A percentile compares a stretch with the other conserved stretches of the same genome.
Conservation (phyloP, 768 basidiomycete genomes). For the Crassisporium funariophilum region DNA sequence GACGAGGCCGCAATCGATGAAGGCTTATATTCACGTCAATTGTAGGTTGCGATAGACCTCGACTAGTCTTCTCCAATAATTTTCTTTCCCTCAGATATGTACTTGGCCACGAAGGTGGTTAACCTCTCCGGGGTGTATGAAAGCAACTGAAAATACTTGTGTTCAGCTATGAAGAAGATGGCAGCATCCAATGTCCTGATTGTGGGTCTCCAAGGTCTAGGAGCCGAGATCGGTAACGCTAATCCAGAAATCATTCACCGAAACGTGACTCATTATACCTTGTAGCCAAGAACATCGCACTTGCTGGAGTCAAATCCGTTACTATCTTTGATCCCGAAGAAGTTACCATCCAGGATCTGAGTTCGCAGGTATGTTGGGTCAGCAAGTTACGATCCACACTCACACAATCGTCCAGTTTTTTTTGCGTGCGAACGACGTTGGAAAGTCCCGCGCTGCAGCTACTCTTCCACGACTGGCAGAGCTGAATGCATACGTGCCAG, state of each 20-base stretch:
- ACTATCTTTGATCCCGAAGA: conserved; percentile 93
- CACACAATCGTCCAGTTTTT: conserved; percentile 69
- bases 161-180: conserved; percentile 99
- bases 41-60: conserved; percentile 53
- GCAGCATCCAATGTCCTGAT: conserved; percentile 93
- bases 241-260: conserved; percentile 1
- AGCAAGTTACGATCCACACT: neutral
- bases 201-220: conserved; percentile 88
- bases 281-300: conserved; percentile 89
- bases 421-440: conserved; percentile 83
- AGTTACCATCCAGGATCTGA: conserved; percentile 85
- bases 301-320: conserved; percentile 97
- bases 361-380: conserved; percentile 73
- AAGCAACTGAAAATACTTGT: conserved; percentile 4
- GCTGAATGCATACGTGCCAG: conserved; percentile 94
- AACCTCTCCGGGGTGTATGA: neutral
- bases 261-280: conserved; percentile 7
- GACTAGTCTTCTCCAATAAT: neutral
- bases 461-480: conserved; percentile 90
- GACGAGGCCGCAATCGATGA: conserved; percentile 91
- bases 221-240: conserved; percentile 85
- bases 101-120: conserved; percentile 90
- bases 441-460: conserved; percentile 84
- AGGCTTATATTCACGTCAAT: conserved; percentile 90
- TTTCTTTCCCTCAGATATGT: conserved; percentile 62